These are phyloP conservation scores for Alloteropsis angusta DNA, from an alignment of 202 grass and related monocot genomes.

Conservation along the genomic window DNA sequence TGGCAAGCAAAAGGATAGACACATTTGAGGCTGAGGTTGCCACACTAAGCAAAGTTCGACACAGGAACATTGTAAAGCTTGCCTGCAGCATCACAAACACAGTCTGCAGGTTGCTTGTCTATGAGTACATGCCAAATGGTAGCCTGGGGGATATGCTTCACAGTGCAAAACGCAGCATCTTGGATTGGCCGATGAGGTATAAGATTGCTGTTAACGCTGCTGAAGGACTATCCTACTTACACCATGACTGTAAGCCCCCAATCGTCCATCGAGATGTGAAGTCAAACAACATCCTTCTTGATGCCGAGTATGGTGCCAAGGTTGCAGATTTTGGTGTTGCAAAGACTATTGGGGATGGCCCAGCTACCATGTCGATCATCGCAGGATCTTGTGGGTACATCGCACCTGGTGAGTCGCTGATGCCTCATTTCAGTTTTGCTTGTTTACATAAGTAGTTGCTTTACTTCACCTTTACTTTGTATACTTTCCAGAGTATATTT, in stretches of 20 bases:
- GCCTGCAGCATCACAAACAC: conserved; percentile 41
- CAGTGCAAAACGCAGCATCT: conserved; percentile 20
- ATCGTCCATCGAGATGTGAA: conserved; percentile 74
- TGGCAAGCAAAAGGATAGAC: background rate
- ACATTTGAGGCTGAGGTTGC: conserved; percentile 56
- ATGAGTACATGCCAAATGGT: conserved; percentile 87
- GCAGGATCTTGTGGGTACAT: conserved; percentile 81
- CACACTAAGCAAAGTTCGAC: conserved; percentile 50
- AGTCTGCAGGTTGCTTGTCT: conserved; percentile 47
- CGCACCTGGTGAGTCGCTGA: conserved; percentile 59
- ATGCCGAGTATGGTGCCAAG: conserved; percentile 45
- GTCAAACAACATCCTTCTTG: conserved; percentile 86
- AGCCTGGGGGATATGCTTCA: conserved; percentile 75
- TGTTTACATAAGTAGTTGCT: background rate
- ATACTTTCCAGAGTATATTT: background rate
- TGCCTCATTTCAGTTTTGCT: background rate
- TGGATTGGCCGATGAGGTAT: conserved; percentile 54
- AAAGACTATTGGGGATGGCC: conserved; percentile 29
- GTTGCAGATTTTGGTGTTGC: conserved; percentile 80
- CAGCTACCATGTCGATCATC: conserved; percentile 47
- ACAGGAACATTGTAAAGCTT: conserved; percentile 80
- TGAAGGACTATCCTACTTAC: conserved; percentile 71
- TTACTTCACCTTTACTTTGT: background rate
- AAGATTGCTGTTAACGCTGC: conserved; percentile 55
- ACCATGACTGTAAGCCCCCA: conserved; percentile 65